Base-by-base conservation (phyloP, 148 eudicot species). In the Suaeda aralocaspica region DNA sequence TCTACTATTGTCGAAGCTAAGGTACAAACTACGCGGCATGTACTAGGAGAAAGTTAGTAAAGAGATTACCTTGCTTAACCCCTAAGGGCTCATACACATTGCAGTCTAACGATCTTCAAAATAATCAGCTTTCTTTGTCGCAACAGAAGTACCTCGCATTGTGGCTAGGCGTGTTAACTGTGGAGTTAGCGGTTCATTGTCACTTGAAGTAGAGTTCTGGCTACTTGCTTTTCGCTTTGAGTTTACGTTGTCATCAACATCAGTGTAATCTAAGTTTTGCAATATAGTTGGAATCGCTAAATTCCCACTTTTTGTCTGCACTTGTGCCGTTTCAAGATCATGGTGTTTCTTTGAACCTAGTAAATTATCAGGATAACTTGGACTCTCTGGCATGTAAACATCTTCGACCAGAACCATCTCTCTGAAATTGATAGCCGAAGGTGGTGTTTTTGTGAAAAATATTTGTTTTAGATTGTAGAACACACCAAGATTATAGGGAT, bases 401-500 rank as follows among this genome's bases (percentile, higher is more conserved):
- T 89, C 95, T 58, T 85, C 90, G 12, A 85, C 87, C 9, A 71
- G 71, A 67, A 78, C 81, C 81, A 74, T 46, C 69, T 78, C 81
- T 74, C 81, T 73, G 31, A 83, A 83, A 65, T 86, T 75, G 70
- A 81, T 61, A 18, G 63, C 69, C 34, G 89, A 73, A 39, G 80
- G 69, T 16, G 84, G 81, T 30, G 56, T 74, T 74, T 64, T 67
- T 42, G 82, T 30, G 67, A 72, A 79, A 19, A 83, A 74, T 10
- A 81, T 29, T 56, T 81, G 84, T 46, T 33, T 66, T 0, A 81
- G 57, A 66, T 86, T 86, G 36, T 69, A 48, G 1, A 79, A 0
- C 36, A 75, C 34, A 5, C 89, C 87, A 56, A 72, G 36, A 70
- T 86, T 79, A 60, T 78, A 77, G 6, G 86, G 86, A 48, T 86